Evolutionary conservation across 257 asterid genomes (phyloP).

Genomic region (Solanum virginianum): DNA sequence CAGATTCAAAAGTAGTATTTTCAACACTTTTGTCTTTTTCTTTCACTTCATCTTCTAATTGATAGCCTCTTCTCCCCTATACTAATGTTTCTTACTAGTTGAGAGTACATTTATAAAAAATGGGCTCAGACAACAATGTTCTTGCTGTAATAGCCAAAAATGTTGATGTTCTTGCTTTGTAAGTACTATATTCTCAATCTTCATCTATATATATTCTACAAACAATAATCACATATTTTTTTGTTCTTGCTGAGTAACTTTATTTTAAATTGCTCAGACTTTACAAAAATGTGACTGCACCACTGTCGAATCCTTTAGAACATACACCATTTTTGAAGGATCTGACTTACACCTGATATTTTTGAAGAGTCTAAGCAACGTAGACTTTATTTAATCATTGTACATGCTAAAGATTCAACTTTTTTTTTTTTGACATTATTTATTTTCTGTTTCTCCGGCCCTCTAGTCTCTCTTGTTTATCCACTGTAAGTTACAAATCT

Average conservation of each 20-base stretch:
- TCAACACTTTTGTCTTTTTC: too few species aligned
- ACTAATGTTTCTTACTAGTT: not conserved
- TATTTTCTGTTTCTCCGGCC: conserved; percentile 37
- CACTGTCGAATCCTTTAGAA: too few species aligned
- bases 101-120: not conserved
- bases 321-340: too few species aligned
- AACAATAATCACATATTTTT: not conserved
- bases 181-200: conserved; percentile 16
- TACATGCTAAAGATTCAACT: not conserved
- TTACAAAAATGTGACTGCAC: too few species aligned
- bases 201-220: not conserved
- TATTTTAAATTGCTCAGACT: too few species aligned
- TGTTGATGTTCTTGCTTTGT: conserved; percentile 84
- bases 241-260: not conserved
- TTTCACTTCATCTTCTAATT: too few species aligned
- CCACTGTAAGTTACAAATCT: conserved; percentile 63
- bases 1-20: too few species aligned
- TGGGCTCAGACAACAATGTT: conserved; percentile 69
- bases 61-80: too few species aligned
- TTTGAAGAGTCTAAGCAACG: too few species aligned
- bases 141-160: conserved; percentile 69
- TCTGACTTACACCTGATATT: too few species aligned
- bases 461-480: conserved; percentile 69
- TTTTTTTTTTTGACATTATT: not conserved
- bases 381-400: not conserved